Evolutionary conservation across 2,329 filamentous ascomycete genomes (phyloP).

Genomic region (Cladosporium sphaerospermum): DNA sequence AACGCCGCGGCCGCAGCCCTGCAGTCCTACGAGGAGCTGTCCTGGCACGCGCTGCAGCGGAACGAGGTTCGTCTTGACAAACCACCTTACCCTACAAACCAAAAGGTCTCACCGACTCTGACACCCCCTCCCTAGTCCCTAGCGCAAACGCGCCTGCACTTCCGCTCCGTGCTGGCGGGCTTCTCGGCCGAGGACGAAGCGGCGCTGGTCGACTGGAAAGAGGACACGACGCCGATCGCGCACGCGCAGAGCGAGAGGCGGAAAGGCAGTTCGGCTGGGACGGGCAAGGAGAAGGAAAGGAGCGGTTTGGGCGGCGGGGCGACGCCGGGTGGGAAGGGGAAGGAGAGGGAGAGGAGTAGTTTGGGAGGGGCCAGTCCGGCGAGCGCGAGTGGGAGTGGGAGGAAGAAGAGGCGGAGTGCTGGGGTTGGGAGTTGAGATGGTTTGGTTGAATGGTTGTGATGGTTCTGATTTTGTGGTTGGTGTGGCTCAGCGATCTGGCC

Average conservation of each 20-base stretch:
- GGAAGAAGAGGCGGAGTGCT: constrained; percentile 9
- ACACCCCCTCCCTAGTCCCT: constrained; percentile 19
- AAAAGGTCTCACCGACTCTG: not conserved
- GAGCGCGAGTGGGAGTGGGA: not conserved
- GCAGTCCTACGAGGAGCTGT: constrained; percentile 28
- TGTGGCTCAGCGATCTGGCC: not conserved
- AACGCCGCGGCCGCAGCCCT: constrained; percentile 24
- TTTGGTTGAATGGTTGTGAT: not conserved
- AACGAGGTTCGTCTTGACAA: constrained; percentile 22
- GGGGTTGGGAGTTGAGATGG: not conserved
- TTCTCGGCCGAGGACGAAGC: constrained; percentile 19
- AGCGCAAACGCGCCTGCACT: constrained; percentile 28
- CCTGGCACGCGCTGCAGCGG: constrained; percentile 23
- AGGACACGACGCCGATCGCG: constrained; percentile 21
- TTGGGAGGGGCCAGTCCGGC: not conserved
- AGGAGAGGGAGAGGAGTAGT: constrained; percentile 2
- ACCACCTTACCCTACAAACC: not conserved
- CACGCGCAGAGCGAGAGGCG: not conserved
- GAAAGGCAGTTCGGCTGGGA: not conserved
- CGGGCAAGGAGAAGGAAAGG: not conserved
- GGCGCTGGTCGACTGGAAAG: constrained; percentile 19
- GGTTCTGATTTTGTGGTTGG: not conserved
- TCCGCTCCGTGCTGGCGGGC: constrained; percentile 26
- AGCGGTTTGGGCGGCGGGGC: not conserved
- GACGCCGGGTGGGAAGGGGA: constrained; percentile 1